Conservation (phyloP, 768 basidiomycete species). For the Tubosaeta sp. region DNA sequence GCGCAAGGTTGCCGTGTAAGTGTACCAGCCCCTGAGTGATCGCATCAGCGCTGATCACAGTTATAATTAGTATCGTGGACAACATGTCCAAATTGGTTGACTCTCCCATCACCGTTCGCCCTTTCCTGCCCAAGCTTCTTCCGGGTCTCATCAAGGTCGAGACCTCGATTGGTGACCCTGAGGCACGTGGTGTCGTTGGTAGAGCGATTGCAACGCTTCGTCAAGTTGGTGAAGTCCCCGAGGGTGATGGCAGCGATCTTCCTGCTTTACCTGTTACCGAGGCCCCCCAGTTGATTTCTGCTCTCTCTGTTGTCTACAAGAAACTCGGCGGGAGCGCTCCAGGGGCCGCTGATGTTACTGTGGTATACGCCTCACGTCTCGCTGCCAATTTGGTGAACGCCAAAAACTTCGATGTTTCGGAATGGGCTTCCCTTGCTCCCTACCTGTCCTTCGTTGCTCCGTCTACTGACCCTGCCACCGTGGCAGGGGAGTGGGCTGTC, state of each 20-base stretch:
- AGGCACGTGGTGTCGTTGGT: conserved; percentile 89
- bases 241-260: conserved; percentile 83
- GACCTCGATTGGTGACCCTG: conserved; percentile 92
- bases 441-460: conserved; percentile 67
- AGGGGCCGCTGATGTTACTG: conserved; percentile 52
- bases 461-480: conserved; percentile 59
- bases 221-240: conserved; percentile 88
- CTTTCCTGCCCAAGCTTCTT: conserved; percentile 93
- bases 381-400: conserved; percentile 83
- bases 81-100: conserved; percentile 99
- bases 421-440: conserved; percentile 81
- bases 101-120: conserved; percentile 90
- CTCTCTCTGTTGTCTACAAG: conserved; percentile 78
- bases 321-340: conserved; percentile 64
- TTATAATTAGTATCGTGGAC: conserved; percentile 72
- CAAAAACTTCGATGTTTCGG: conserved; percentile 87
- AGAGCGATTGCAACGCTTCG: conserved; percentile 95
- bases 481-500: conserved; percentile 84
- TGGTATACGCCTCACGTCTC: conserved; percentile 70
- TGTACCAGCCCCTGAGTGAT: conserved; percentile 13
- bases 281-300: conserved; percentile 56
- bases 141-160: conserved; percentile 96
- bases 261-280: conserved; percentile 81
- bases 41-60: conserved; percentile 14
- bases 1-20: conserved; percentile 95